Percentiles rank a stretch among this genome's conserved stretches.
Evolutionary conservation across 179 eudicot species (phyloP).

Genomic region (Heliamphora pulchella): DNA sequence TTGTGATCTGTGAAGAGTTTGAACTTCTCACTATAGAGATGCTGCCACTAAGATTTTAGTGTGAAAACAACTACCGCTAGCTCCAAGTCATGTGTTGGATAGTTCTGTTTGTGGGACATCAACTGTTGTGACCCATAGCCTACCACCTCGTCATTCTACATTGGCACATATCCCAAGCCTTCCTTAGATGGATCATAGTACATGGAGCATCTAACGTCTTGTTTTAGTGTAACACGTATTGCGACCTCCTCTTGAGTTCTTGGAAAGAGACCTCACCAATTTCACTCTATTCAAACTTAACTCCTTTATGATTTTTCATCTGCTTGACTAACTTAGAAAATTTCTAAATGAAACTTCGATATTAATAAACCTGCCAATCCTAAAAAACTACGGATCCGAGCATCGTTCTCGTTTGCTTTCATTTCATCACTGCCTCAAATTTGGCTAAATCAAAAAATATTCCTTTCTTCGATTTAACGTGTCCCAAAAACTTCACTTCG

Average conservation of each 20-base stretch:
- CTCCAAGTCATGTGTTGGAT: background rate
- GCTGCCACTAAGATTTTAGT: no score
- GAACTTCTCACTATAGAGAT: no score
- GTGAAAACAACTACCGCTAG: no score
- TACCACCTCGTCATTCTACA: background rate
- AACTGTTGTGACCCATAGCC: background rate
- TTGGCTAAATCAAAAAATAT: background rate
- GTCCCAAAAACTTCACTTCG: background rate
- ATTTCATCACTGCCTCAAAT: background rate
- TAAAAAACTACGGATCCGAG: background rate
- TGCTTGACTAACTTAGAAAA: background rate
- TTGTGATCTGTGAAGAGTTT: no score
- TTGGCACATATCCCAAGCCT: background rate
- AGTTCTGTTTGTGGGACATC: background rate
- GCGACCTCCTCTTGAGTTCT: background rate
- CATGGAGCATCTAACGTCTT: background rate
- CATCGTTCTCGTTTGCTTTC: background rate
- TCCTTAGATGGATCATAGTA: background rate
- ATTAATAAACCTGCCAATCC: background rate
- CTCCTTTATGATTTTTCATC: no score
- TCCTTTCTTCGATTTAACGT: background rate
- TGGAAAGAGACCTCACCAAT: background rate
- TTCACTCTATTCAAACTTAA: no score
- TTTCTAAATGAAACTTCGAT: slow-evolving; percentile 12
- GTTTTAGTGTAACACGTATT: background rate